A percentile compares a stretch with the other conserved stretches of the same genome.
Conservation (phyloP, 331 rosid species). For the Quercus tomentella region DNA sequence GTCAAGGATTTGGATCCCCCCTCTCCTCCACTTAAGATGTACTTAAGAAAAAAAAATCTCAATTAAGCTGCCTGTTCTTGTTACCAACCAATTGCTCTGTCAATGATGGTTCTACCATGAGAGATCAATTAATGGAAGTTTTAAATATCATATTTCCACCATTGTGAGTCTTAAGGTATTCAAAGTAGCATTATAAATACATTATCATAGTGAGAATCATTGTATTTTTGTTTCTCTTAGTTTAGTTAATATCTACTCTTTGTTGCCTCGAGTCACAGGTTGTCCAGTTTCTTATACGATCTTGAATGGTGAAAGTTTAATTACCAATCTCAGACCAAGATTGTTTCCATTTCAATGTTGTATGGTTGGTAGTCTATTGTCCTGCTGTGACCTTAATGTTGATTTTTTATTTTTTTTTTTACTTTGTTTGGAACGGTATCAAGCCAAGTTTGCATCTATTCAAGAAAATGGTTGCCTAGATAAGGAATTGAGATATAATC, state of each 20-base stretch:
- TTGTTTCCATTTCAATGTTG: not conserved
- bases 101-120: not conserved
- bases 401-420: not conserved
- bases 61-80: not conserved
- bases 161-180: not conserved
- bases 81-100: not conserved
- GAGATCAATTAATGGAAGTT: not conserved
- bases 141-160: not conserved
- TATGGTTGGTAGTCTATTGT: not conserved
- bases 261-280: not conserved
- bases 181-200: too few species aligned
- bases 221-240: not conserved
- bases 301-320: not conserved
- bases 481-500: too few species aligned
- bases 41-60: not conserved
- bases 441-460: constrained; percentile 52
- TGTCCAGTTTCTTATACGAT: not conserved
- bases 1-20: too few species aligned
- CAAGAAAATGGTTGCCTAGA: not conserved
- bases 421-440: constrained; percentile 17
- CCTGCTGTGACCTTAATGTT: not conserved
- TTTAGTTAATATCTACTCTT: not conserved
- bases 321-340: not conserved
- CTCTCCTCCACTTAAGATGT: too few species aligned
- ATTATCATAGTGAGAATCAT: too few species aligned